These are phyloP conservation scores for Tricholoma terreum DNA, from an alignment of 768 basidiomycete genomes.

Conservation along the genomic window DNA sequence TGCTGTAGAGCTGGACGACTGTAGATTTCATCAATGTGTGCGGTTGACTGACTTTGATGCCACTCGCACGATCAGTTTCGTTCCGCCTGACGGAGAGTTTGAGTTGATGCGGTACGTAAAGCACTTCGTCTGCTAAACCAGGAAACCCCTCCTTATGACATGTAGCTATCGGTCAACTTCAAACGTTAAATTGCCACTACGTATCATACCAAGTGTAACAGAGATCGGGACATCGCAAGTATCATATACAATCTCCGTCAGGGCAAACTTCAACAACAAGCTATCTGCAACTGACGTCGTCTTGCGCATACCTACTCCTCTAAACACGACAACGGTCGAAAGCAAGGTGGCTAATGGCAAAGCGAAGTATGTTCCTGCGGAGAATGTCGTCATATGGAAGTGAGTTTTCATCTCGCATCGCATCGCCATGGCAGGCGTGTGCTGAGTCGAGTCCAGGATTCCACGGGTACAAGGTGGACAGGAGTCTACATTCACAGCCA, in stretches of 20 bases:
- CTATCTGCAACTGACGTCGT: slow-evolving; percentile 92
- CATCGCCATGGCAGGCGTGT: background rate
- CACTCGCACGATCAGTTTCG: slow-evolving; percentile 90
- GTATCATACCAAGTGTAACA: slow-evolving; percentile 85
- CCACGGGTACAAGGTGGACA: slow-evolving; percentile 90
- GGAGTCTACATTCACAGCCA: slow-evolving; percentile 82
- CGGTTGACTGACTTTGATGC: slow-evolving; percentile 93
- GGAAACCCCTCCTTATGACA: background rate
- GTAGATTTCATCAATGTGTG: slow-evolving; percentile 98
- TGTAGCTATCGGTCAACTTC: slow-evolving; percentile 90
- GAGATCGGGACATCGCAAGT: slow-evolving; percentile 93
- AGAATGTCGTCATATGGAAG: slow-evolving; percentile 99
- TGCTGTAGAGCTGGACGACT: slow-evolving; percentile 97
- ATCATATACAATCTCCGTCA: slow-evolving; percentile 84
- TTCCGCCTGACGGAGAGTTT: slow-evolving; percentile 98
- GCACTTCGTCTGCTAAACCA: background rate
- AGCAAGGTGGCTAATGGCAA: slow-evolving; percentile 92
- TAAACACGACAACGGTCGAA: slow-evolving; percentile 91
- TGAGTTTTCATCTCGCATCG: slow-evolving; percentile 40
- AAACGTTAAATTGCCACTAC: slow-evolving; percentile 92
- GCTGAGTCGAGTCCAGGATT: slow-evolving; percentile 51
- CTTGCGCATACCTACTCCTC: slow-evolving; percentile 90
- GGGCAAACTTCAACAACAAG: slow-evolving; percentile 88
- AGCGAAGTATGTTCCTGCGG: slow-evolving; percentile 94
- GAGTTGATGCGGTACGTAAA: slow-evolving; percentile 86